Conservation (phyloP, 257 asterid genomes). For the Solanum commersonii region DNA sequence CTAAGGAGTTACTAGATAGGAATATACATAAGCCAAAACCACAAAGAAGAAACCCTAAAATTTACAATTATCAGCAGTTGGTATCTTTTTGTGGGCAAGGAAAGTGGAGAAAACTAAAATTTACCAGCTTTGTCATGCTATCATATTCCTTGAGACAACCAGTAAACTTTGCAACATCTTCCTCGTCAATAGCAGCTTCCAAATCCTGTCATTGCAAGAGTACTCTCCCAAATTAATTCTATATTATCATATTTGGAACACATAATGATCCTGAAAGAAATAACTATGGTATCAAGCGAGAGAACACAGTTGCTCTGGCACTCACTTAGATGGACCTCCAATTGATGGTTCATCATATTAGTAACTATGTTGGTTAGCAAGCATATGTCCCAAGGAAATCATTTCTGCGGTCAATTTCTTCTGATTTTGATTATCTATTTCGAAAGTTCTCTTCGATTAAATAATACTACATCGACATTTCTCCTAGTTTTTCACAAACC, state of each 20-base stretch:
- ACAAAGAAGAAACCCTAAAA: not conserved
- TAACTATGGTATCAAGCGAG: not conserved
- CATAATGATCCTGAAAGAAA: not conserved
- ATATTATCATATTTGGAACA: not conserved
- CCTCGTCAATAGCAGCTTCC: conserved; percentile 84
- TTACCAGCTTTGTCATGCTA: conserved; percentile 92
- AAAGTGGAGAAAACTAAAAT: not conserved
- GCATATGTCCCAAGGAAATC: not conserved
- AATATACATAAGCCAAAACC: not conserved
- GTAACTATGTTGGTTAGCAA: not conserved
- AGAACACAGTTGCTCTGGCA: not conserved
- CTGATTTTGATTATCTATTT: not conserved
- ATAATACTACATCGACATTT: not conserved
- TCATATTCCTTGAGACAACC: conserved; percentile 93
- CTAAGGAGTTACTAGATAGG: not conserved
- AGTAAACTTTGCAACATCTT: conserved; percentile 84
- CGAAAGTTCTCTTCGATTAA: not conserved
- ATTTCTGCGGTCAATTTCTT: not conserved
- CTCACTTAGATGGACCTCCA: not conserved
- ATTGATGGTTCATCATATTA: not conserved
- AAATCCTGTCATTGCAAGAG: conserved; percentile 40
- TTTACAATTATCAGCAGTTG: not conserved
- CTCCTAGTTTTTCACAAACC: not conserved
- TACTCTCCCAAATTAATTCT: not conserved
- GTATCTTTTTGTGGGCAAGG: not conserved